Base-by-base conservation (phyloP, 345 rosid genomes). In the Populus nigra region DNA sequence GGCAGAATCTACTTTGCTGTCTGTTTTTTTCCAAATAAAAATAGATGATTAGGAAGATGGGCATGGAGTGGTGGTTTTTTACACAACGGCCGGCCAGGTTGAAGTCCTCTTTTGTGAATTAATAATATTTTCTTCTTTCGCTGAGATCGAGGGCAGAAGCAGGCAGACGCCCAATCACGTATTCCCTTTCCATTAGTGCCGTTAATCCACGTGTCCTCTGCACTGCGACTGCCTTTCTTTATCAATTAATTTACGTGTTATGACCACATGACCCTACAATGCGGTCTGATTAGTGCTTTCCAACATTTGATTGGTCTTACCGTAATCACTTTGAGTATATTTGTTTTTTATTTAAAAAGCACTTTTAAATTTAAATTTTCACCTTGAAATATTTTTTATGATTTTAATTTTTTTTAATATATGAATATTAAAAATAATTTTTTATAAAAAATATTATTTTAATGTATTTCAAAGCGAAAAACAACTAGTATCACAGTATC, bases 61-160 rank as follows among this genome's bases (percentile, higher is more conserved):
- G 47, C 81, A 43, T 35, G 23, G 0, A 4, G 59, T 22, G 74
- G 49, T 41, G 7, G 61, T 9, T 39, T 16, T 23, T 33, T 33
- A 33, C 35, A 50, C 41, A 68, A 47, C 72, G 22, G 13, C 13
- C 72, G 22, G 13, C 13, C 69, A 65, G 53, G 61, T 15, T 31
- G 2, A 41, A 71, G 87, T 69, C 76, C 78, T 20, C 47, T 83
- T 67, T 57, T 20, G 87, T 80, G 78, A 45, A 69, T n/a, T 41
- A 7, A 0, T 13, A 65, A 35, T 27, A 41, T 9, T 62, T 79
- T 63, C 69, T 59, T 71, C 77, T 80, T 80, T 76, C 59, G 82
- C 72, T 43, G 43, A 63, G 79, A 82, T 79, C 87, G 79, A 88
- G 85, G 78, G 43, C 76, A 57, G 77, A 41, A 15, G 65, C 23